A percentile compares a stretch with the other conserved stretches of the same genome.
phyloP scores from a whole-genome alignment of 257 asterid species.

The Oldenlandia corymbosa region DNA sequence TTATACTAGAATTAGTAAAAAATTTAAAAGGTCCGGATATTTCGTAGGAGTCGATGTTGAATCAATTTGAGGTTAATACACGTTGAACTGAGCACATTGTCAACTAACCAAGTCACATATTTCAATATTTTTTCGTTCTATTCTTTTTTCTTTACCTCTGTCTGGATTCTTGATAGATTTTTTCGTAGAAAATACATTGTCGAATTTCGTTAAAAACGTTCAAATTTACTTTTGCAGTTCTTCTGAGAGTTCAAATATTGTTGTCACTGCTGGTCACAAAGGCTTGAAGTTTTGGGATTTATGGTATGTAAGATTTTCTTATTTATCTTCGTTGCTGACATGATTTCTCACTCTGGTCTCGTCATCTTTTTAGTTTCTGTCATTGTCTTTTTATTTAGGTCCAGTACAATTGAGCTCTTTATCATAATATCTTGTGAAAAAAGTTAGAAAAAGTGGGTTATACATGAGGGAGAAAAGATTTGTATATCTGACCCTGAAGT shows the following conservation, averaged over 20 bases:
- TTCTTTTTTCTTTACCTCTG: neutral
- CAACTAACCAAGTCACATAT: too few relatives aligned
- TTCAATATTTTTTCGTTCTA: too few relatives aligned
- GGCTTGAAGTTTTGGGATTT: conserved; percentile 91
- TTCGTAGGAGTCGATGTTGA: too few relatives aligned
- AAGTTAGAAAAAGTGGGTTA: too few relatives aligned
- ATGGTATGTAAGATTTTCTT: conserved; percentile 39
- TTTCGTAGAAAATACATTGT: neutral
- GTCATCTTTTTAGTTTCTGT: neutral
- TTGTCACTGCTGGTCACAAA: conserved; percentile 62
- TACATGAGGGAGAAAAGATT: too few relatives aligned
- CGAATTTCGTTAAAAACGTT: neutral
- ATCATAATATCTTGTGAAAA: neutral
- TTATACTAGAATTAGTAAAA: too few relatives aligned
- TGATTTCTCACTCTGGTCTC: neutral
- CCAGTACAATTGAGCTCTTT: neutral
- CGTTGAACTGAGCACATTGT: too few relatives aligned
- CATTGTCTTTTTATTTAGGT: neutral
- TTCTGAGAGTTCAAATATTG: conserved; percentile 50
- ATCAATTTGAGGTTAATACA: too few relatives aligned
- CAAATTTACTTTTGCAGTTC: conserved; percentile 43
- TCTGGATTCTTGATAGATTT: neutral
- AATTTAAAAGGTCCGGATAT: too few relatives aligned
- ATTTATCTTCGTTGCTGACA: neutral
- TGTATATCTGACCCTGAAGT: too few relatives aligned